phyloP scores from a whole-genome alignment of 129 eudicot genomes.

The Gnaphalium uliginosum region DNA sequence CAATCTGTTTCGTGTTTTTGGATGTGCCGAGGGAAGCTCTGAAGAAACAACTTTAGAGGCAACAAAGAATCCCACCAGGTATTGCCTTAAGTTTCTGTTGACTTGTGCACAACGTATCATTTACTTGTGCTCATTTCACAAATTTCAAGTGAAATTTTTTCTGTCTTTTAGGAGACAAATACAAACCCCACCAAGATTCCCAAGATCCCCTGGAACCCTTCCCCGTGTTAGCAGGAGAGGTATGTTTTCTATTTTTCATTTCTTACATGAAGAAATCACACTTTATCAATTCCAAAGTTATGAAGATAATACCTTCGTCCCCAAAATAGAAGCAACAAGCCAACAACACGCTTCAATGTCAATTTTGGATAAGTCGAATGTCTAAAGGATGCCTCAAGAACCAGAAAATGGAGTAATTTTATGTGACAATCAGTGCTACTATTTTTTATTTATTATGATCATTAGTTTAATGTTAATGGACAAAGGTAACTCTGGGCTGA shows the following conservation, averaged over 20 bases:
- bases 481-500: background rate
- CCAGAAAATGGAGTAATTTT: too few relatives aligned
- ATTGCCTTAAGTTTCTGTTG: background rate
- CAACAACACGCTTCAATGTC: too few relatives aligned
- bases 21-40: background rate
- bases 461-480: too few relatives aligned
- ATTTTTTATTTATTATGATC: too few relatives aligned
- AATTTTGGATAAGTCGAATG: too few relatives aligned
- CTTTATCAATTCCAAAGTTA: too few relatives aligned
- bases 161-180: conserved; percentile 49
- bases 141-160: background rate
- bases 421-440: too few relatives aligned
- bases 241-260: conserved; percentile 17
- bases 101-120: background rate
- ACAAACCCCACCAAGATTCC: conserved; percentile 61
- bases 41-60: conserved; percentile 12
- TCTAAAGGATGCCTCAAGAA: too few relatives aligned
- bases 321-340: too few relatives aligned
- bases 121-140: background rate
- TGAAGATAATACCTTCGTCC: too few relatives aligned
- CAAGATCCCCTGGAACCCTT: conserved; percentile 58
- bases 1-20: conserved; percentile 17
- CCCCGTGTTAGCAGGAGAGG: conserved; percentile 71
- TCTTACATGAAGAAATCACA: too few relatives aligned
- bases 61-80: conserved; percentile 7